Base-by-base conservation (phyloP, 306 rosid genomes). In the Medicago ruthenica region DNA sequence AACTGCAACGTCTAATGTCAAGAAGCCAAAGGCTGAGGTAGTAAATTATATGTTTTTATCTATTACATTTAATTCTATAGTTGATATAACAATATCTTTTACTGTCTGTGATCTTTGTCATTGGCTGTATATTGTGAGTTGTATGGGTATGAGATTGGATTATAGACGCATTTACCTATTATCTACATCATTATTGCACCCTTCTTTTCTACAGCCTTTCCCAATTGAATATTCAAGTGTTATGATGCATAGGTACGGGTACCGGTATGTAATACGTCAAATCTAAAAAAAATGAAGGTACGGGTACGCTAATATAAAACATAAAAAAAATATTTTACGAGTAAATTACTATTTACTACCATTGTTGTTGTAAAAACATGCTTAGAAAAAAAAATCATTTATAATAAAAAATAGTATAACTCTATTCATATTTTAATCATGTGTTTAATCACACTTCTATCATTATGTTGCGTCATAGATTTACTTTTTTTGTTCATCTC, bases 1-100 rank as follows among this genome's bases (percentile, higher is more conserved):
- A 76, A 83, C 92, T 77, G 93, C 92, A 84, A 86, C 96, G 57
- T 88, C 97, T 74, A 72, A 82, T 76, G 48, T 69, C 79, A 95
- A 90, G 88, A 92, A 85, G 87, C 89, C 85, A 34, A 85, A 85
- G 86, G 66, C 81, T 39, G 89, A 90, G 97, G 99, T 95, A 84
- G 27, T 80, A 70, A 51, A 51, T 58, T 55, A 41, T 42, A 8
- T 70, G 68, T 65, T 71, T 65, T 73, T 20, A 48, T 64, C 73
- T n/a, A n/a, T 65, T 75, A 22, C 42, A 39, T 66, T 74, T 78
- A 53, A 61, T 41, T 53, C 63, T 63, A 18, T 34, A 54, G 36
- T 70, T 70, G 24, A 42, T 24, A 24, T 59, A 6, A 24, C 16
- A 59, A 2, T 59, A 53, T 62, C 41, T 39, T 70, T 45, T 69